Evolutionary conservation across 371 early-diverging fungal genomes (phyloP), one percentile per base, ranked within the genome.

Genomic region (Paraphysoderma sedebokerense): DNA sequence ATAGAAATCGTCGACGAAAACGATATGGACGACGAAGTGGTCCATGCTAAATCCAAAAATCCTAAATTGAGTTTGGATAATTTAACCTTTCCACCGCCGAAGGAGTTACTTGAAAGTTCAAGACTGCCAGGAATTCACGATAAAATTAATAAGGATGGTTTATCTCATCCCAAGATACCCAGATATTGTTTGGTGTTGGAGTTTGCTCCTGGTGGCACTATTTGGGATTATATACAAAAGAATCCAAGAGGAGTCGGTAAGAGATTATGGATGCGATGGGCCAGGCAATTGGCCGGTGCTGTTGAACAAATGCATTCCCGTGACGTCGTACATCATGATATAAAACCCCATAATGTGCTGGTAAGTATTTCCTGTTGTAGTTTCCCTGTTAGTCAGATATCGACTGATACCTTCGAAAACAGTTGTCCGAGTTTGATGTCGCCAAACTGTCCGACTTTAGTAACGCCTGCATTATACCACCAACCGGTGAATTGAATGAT

Each of bases 281-380:
- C 81, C 1, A 47, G 70, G 1, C 81, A 86, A 60, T 60, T 86
- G 22, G 58, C 77, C 0, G 49, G 64, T 17, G 85, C 85, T 3
- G 61, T 87, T 13, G 68, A 64, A 22, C 70, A 60, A 40, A 65
- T 85, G 30, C 84, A 87, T 52, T 51, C 60, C 1, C 56, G 58
- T 2, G 76, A 81, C 15, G 58, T 85, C 45, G 68, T 83, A 12
- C 89, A 90, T 60, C 77, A 83, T 52, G 91, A 90, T 48, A 80
- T 90, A 42, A 90, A 90, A 60, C 83, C 82, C 23, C 81, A 87
- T 50, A 88, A 87, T 57, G 62, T 85, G 45, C 51, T 87, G 59
- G 74, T 85, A 57, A 64, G 67, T 49, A 45, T 38, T 19, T n/a
- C n/a, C n/a, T n/a, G n/a, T n/a, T n/a, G n/a, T n/a, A n/a, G n/a